phyloP scores from a whole-genome alignment of 805 yeast genomes.

The Pichia phayaonensis region DNA sequence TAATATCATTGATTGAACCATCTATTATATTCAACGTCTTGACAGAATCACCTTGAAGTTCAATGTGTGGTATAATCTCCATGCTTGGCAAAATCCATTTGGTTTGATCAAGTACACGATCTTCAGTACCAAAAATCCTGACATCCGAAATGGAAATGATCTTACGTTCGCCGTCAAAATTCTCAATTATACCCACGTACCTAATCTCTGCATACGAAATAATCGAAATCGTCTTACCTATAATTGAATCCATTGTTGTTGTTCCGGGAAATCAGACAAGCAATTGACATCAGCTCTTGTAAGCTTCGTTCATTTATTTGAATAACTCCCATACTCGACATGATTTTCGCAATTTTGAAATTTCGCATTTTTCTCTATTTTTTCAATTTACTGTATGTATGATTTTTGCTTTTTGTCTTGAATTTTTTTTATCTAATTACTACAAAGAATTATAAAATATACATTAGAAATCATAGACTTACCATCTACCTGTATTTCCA shows the following conservation, averaged over 20 bases:
- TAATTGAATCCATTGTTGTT: constrained; percentile 72
- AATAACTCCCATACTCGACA: not conserved
- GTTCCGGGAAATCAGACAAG: not conserved
- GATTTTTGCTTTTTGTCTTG: not conserved
- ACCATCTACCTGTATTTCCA: constrained; percentile 29
- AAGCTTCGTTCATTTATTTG: not conserved
- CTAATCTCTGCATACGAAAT: constrained; percentile 74
- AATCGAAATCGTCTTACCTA: constrained; percentile 82
- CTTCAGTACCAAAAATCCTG: constrained; percentile 86
- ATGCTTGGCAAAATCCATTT: constrained; percentile 67
- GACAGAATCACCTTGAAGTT: constrained; percentile 87
- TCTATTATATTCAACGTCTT: constrained; percentile 83
- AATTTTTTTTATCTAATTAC: not conserved
- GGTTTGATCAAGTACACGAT: constrained; percentile 63
- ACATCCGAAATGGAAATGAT: constrained; percentile 80
- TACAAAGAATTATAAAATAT: not conserved
- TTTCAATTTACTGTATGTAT: not conserved
- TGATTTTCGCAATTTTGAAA: not conserved
- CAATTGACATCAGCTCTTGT: not conserved
- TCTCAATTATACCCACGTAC: constrained; percentile 83
- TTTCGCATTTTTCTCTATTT: not conserved
- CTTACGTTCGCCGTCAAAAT: constrained; percentile 83
- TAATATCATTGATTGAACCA: constrained; percentile 53
- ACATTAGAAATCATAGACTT: not conserved
- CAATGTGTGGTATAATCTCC: constrained; percentile 65